Evolutionary conservation across 2,329 filamentous ascomycete species (phyloP).

Genomic region (Xylaria sp.): DNA sequence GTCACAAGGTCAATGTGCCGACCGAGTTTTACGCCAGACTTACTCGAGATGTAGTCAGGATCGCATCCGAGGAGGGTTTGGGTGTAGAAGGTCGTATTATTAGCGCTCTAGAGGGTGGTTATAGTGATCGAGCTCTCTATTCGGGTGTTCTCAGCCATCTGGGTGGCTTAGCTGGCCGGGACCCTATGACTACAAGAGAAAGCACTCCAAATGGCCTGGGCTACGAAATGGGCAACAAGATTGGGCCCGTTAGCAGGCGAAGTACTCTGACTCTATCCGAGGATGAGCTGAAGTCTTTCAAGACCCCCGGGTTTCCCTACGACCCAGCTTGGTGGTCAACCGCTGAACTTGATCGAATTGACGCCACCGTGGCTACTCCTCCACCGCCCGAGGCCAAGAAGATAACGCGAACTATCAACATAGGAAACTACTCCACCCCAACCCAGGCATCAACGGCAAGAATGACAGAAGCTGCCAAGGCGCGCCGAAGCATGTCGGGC

Average conservation of each 20-base stretch:
- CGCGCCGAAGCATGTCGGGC: conserved; percentile 65
- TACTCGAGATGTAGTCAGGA: conserved; percentile 78
- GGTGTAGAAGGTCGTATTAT: conserved; percentile 82
- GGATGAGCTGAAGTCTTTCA: conserved; percentile 34
- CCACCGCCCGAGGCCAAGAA: conserved; percentile 52
- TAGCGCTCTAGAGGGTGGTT: conserved; percentile 93
- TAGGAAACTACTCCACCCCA: conserved; percentile 80
- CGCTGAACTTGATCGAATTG: conserved; percentile 68
- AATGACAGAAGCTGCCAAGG: conserved; percentile 67
- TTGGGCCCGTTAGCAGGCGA: conserved; percentile 44
- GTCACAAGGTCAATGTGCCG: conserved; percentile 92
- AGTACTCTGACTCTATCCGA: conserved; percentile 38
- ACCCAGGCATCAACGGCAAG: conserved; percentile 88
- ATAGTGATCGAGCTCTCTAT: conserved; percentile 86
- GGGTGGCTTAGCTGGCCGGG: conserved; percentile 72
- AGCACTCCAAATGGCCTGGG: conserved; percentile 50
- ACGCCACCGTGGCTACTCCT: conserved; percentile 59
- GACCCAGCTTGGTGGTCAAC: conserved; percentile 74
- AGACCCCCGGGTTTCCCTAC: conserved; percentile 50
- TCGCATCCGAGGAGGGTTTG: conserved; percentile 79
- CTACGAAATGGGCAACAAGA: conserved; percentile 60
- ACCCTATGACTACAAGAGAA: conserved; percentile 43
- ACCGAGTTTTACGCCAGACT: conserved; percentile 95
- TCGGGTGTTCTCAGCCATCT: conserved; percentile 91
- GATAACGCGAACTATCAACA: conserved; percentile 58